Percentiles rank a stretch among this genome's conserved stretches.
These are phyloP conservation scores for Beauveria varroae DNA, from an alignment of 2,329 filamentous ascomycete species.

Conservation along the genomic window DNA sequence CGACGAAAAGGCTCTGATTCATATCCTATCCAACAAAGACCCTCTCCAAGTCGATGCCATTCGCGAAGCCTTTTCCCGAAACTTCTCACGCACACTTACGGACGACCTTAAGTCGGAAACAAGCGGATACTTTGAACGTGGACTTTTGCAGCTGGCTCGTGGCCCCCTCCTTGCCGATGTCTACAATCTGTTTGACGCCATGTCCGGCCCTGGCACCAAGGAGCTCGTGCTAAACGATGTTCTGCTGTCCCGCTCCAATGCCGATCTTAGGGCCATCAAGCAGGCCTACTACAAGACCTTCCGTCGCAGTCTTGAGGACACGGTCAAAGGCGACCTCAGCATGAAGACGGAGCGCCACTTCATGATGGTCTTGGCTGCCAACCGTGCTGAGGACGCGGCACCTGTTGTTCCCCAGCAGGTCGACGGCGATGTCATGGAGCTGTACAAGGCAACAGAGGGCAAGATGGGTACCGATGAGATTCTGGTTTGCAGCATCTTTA, in stretches of 20 bases:
- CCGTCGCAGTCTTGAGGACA: conserved; percentile 57
- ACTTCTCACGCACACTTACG: conserved; percentile 60
- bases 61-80: conserved; percentile 56
- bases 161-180: conserved; percentile 77
- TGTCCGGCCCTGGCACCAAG: conserved; percentile 78
- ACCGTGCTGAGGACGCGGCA: conserved; percentile 67
- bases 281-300: conserved; percentile 63
- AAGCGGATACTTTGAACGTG: conserved; percentile 64
- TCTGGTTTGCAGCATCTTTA: conserved; percentile 71
- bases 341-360: conserved; percentile 84
- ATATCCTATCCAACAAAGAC: conserved; percentile 62
- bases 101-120: conserved; percentile 74
- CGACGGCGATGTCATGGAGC: conserved; percentile 65
- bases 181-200: conserved; percentile 59
- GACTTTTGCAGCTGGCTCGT: conserved; percentile 64
- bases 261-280: conserved; percentile 84
- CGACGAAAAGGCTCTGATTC: conserved; percentile 71
- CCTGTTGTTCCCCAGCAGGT: conserved; percentile 67
- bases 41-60: conserved; percentile 68
- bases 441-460: conserved; percentile 72
- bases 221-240: conserved; percentile 81
- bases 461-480: conserved; percentile 67
- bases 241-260: conserved; percentile 74
- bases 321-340: conserved; percentile 72
- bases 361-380: conserved; percentile 68